Evolutionary conservation across 805 yeast species (phyloP), one percentile per base, ranked within the genome.

Genomic region (Lachancea dasiensis): DNA sequence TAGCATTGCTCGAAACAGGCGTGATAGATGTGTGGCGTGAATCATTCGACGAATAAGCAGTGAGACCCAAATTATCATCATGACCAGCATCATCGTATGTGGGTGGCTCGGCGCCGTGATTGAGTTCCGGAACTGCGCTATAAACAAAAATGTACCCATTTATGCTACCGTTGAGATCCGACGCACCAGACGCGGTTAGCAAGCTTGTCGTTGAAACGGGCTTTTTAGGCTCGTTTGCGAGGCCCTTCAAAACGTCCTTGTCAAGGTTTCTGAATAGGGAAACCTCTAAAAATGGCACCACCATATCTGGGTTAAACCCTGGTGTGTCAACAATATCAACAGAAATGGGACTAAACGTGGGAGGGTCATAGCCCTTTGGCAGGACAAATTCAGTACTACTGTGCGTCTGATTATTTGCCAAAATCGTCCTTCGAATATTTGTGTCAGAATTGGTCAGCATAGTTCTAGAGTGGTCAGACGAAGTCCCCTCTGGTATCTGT

Each of bases 291-390:
- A 83, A 84, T 1, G 92, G 94, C 7, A 84, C 83, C 22, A 79
- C 71, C 48, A 74, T 75, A 37, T 75, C 75, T 4, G 80, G 73
- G 31, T 76, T 72, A 55, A 79, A 81, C 2, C 82, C 77, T 0
- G 89, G 86, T 0, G 90, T 79, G 49, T 84, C 94, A 1, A 83
- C 74, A 22, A 83, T 62, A 52, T 84, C 94, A 3, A 80, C 63
- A 21, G 77, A 57, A 8, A 81, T 73, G 1, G 87, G 85, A 0
- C 81, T 63, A 10, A 72, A 64, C 3, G 60, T 55, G 0, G 85
- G 85, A 0, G 76, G 74, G 2, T 49, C 39, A 47, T 72, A 69
- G 27, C 39, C 33, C 5, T 20, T 6, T 5, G 41, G 41, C 11
- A 33, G 15, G 7, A 11, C 26, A 6, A 11, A 20, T 6, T 6